Base-by-base conservation (phyloP, 768 basidiomycete genomes). In the Tricholoma flavovirens region DNA sequence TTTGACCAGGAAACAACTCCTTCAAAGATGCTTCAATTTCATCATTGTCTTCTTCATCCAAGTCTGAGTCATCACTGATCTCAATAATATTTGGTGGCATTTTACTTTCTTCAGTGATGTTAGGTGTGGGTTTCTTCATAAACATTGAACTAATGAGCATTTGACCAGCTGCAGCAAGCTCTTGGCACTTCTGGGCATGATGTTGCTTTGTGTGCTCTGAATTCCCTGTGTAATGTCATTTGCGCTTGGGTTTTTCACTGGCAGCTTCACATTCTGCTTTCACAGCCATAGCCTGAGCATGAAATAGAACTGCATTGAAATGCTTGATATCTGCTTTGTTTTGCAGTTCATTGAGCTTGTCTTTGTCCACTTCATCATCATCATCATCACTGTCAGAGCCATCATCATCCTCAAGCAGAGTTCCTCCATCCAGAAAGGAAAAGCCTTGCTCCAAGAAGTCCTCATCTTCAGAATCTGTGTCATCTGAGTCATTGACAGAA, bases 211-310 rank as follows among this genome's bases (percentile, higher is more conserved):
- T 62, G 5, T 50, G 50, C 36, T 30, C 36, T 24, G 56, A 59
- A 43, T 59, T 62, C 35, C 58, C 56, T 40, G 58, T 59, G 53
- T 62, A 62, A 30, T 57, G 48, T 2, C 26, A n/a, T 36, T 49
- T 52, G 12, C 35, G 32, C 24, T 61, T 61, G 38, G 56, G 30
- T 49, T 49, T 49, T 29, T 30, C 48, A 29, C 48, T 24, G 12
- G 26, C 15, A 26, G 48, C 48, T 14, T 26, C 32, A 33, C 14
- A 17, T 49, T 49, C 48, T 29, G 48, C 48, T n/a, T 49, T 49
- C 24, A 49, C 48, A 49, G 48, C 48, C 42, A 38, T 43, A 22
- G 14, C 26, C 46, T 48, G 46, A 48, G 46, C 46, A 48, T 48
- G 46, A 21, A 22, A 19, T 21, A 48, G 46, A 48, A 48, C 21